These are phyloP conservation scores for Chrysoporthe puriensis DNA, from an alignment of 2,329 filamentous ascomycete genomes.

Conservation along the genomic window DNA sequence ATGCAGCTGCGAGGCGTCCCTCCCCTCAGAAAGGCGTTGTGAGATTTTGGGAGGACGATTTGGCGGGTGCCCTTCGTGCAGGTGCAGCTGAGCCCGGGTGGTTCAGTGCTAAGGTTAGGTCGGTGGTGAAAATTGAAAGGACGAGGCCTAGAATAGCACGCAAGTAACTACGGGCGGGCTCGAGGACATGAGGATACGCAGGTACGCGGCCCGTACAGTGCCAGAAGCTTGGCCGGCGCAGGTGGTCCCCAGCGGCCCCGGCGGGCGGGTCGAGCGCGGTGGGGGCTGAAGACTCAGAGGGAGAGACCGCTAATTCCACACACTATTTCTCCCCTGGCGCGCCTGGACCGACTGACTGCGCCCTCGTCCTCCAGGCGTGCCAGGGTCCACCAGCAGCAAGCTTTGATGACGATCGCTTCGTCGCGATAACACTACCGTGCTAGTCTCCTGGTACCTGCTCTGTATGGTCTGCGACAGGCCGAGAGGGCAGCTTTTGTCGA, in stretches of 20 bases:
- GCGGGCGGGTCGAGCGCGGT: background rate
- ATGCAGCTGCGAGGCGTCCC: background rate
- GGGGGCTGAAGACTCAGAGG: background rate
- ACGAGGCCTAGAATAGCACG: constrained; percentile 5
- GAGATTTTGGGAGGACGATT: constrained; percentile 14
- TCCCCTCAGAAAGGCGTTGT: background rate
- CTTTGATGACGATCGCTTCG: constrained; percentile 1
- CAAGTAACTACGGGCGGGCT: background rate
- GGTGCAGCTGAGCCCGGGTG: background rate
- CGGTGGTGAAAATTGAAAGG: constrained; percentile 7
- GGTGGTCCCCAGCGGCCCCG: background rate
- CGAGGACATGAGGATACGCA: background rate
- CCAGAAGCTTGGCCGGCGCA: background rate
- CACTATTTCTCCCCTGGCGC: background rate
- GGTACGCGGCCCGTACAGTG: background rate
- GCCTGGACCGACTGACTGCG: too few relatives aligned
- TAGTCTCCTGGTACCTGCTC: background rate
- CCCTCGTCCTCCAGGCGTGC: too few relatives aligned
- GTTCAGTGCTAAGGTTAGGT: background rate
- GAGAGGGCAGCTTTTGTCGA: background rate
- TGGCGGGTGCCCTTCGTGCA: constrained; percentile 4
- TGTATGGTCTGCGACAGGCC: background rate
- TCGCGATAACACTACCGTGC: background rate
- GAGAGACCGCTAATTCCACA: background rate
- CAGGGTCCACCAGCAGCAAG: background rate